These are phyloP conservation scores for Lichtheimia hyalospora DNA, from an alignment of 371 early-diverging fungal species.

Conservation along the genomic window DNA sequence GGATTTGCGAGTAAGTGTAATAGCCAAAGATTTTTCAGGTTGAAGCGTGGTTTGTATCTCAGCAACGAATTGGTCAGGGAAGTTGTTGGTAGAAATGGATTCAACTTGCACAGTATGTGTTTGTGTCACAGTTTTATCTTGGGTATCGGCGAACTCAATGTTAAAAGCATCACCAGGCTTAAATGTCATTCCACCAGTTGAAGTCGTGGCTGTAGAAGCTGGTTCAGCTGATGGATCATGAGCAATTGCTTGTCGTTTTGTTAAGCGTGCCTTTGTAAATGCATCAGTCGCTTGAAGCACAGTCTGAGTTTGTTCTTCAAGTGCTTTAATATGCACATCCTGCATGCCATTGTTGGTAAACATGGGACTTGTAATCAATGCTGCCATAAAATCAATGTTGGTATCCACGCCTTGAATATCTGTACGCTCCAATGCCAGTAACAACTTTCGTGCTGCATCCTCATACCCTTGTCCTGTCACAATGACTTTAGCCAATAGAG, in stretches of 20 bases:
- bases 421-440: slow-evolving; percentile 22
- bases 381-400: slow-evolving; percentile 32
- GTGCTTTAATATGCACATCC: slow-evolving; percentile 19
- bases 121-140: background rate
- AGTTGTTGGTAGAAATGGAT: slow-evolving; percentile 33
- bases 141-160: slow-evolving; percentile 19
- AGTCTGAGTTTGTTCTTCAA: slow-evolving; percentile 25
- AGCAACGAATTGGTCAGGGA: slow-evolving; percentile 34
- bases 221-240: no score
- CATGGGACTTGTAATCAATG: slow-evolving; percentile 16
- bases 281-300: slow-evolving; percentile 14
- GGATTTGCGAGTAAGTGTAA: slow-evolving; percentile 26
- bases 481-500: slow-evolving; percentile 41
- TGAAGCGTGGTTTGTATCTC: slow-evolving; percentile 18
- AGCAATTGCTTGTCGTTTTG: no score
- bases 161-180: slow-evolving; percentile 44
- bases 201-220: background rate
- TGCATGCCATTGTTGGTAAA: slow-evolving; percentile 17
- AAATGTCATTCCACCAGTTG: slow-evolving; percentile 20
- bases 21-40: slow-evolving; percentile 13
- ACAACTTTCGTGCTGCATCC: slow-evolving; percentile 30
- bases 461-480: slow-evolving; percentile 35
- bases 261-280: background rate
- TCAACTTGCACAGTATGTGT: slow-evolving; percentile 33
- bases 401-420: slow-evolving; percentile 35